Evolutionary conservation across 164 flowering plant species (phyloP), one percentile per base, ranked within the genome.

Genomic region (Annona squamosa): DNA sequence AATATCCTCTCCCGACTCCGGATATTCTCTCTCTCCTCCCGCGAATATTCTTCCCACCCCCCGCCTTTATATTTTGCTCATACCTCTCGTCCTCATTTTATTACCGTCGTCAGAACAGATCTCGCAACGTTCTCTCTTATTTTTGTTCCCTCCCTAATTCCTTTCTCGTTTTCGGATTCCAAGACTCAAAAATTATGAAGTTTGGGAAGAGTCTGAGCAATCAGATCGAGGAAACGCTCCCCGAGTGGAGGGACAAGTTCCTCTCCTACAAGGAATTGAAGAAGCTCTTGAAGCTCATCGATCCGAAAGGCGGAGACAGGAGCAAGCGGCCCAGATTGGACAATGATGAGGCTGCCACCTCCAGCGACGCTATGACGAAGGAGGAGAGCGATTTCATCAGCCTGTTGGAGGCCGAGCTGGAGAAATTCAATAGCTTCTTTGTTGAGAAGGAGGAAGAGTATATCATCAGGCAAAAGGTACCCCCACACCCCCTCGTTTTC

Each of bases 161-260:
- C n/a, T 13, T 13, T 9, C n/a, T 12, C n/a, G 12, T 4, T 42
- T 5, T 45, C 4, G 16, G 6, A 6, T 43, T 41, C 16, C 17
- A 57, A 17, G 52, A n/a, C 37, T 26, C 37, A 26, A 26, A 26
- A 9, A 7, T 5, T 48, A 94, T 94, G 98, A 94, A 92, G 81
- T 94, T 92, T 76, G 97, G 99, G 12, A 94, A 94, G 86, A 90
- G 92, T 72, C 79, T 92, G 64, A 90, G 93, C 79, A 86, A 79
- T 72, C 94, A 91, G 88, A 90, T 94, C 73, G 97, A 91, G 76
- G 97, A 90, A 72, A 91, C 97, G 2, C 82, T 91, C 73, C 99
- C 99, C 0, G 97, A 92, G 65, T 94, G 99, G 99, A 83, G 93
- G 67, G 99, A 94, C 79, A 89, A 90, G 85, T 92, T 91, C 73